Percentiles rank a stretch among this genome's conserved stretches.
Conservation (phyloP, 345 rosid species). For the Camelina laxa region DNA sequence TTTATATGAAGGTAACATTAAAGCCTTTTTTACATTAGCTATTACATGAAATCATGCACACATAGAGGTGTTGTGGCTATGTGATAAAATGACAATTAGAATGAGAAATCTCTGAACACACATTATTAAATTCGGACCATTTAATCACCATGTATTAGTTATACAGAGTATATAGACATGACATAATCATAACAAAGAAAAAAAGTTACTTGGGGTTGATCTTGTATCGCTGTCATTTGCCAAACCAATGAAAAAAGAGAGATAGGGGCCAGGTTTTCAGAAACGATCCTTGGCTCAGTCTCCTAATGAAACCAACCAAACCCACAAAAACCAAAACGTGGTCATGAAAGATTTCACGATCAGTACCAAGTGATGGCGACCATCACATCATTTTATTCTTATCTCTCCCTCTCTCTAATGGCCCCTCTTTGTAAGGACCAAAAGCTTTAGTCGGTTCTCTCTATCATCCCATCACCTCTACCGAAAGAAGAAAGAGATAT, state of each 20-base stretch:
- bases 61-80: background rate
- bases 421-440: constrained; percentile 45
- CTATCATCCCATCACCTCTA: constrained; percentile 35
- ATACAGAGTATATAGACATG: background rate
- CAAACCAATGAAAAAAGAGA: constrained; percentile 23
- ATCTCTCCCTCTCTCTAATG: constrained; percentile 13
- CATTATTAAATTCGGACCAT: background rate
- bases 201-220: constrained; percentile 22
- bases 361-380: constrained; percentile 36
- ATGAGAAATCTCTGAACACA: background rate
- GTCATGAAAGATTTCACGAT: constrained; percentile 32
- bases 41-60: background rate
- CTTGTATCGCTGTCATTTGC: constrained; percentile 24
- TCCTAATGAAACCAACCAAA: constrained; percentile 40
- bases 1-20: background rate
- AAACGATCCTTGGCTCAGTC: constrained; percentile 32
- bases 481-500: constrained; percentile 37
- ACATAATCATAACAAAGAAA: constrained; percentile 20
- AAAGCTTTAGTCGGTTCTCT: constrained; percentile 29
- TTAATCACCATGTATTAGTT: background rate
- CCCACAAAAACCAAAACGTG: constrained; percentile 34
- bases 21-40: too few relatives aligned
- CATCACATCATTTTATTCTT: constrained; percentile 37
- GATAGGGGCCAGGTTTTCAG: constrained; percentile 10
- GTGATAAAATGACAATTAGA: background rate